A percentile compares a stretch with the other conserved stretches of the same genome.
Conservation (phyloP, 2,329 filamentous ascomycete species). For the Hirsutella thompsonii region DNA sequence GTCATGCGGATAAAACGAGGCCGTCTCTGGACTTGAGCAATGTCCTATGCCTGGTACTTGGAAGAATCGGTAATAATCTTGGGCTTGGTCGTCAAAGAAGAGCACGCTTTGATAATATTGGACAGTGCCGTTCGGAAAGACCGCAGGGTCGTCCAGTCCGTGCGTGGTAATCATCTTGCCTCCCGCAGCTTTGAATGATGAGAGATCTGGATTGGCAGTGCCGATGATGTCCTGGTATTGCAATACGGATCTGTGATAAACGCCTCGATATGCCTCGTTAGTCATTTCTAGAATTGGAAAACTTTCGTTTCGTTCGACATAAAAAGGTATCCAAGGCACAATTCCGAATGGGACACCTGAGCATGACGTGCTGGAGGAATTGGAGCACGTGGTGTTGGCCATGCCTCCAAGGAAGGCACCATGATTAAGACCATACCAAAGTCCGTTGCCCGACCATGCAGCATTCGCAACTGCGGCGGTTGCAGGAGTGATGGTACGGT, state of each 20-base stretch:
- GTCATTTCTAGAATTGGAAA: background rate
- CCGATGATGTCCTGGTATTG: background rate
- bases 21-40: background rate
- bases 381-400: too few relatives aligned
- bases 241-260: background rate
- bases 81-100: background rate
- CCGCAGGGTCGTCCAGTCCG: background rate
- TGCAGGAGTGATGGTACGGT: background rate
- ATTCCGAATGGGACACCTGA: background rate
- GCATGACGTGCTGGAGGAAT: background rate
- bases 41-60: background rate
- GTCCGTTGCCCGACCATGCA: background rate
- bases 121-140: background rate
- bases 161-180: background rate
- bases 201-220: background rate
- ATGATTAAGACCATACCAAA: background rate
- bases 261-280: background rate
- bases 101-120: background rate
- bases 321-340: background rate
- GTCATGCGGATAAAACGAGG: background rate
- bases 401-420: too few relatives aligned
- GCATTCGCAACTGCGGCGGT: background rate
- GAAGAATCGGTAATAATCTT: background rate
- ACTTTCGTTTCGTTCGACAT: background rate
- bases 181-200: background rate